Evolutionary conservation across 441 rosid genomes (phyloP).

Genomic region (Melastoma candidum): DNA sequence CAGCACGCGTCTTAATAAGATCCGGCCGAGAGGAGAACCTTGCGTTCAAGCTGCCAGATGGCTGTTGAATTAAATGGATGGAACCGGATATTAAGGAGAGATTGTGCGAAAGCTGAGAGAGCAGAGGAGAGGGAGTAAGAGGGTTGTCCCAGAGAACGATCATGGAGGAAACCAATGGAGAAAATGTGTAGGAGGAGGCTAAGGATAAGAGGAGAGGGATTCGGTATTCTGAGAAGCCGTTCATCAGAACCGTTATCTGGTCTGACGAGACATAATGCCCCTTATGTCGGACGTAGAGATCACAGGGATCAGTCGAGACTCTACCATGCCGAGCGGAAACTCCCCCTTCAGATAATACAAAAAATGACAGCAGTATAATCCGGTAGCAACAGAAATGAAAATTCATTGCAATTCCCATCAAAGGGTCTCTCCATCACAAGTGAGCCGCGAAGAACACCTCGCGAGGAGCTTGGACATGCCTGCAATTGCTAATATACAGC

Average conservation of each 20-base stretch:
- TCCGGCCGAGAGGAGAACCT: conserved; percentile 56
- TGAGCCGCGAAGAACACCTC: no score
- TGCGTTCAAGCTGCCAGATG: conserved; percentile 65
- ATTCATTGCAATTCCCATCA: no score
- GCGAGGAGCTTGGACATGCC: no score
- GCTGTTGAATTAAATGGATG: conserved; percentile 52
- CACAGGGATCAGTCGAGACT: no score
- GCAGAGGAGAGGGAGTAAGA: conserved; percentile 33
- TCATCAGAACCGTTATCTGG: conserved; percentile 77
- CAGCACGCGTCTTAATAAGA: conserved; percentile 51
- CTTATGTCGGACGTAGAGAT: no score
- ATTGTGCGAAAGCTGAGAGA: conserved; percentile 42
- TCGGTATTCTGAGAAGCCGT: conserved; percentile 74
- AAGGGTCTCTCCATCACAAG: no score
- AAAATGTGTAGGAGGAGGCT: conserved; percentile 50
- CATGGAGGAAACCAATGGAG: conserved; percentile 52
- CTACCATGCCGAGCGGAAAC: no score
- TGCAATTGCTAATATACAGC: no score
- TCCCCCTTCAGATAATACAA: no score
- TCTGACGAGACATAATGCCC: conserved; percentile 20
- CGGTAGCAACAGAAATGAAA: no score
- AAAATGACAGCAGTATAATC: no score
- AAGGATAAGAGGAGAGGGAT: conserved; percentile 69
- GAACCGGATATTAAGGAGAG: conserved; percentile 51
- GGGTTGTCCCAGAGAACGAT: conserved; percentile 86